Conservation (phyloP, 176 grass and related monocot genomes). For the Carex cristatella region DNA sequence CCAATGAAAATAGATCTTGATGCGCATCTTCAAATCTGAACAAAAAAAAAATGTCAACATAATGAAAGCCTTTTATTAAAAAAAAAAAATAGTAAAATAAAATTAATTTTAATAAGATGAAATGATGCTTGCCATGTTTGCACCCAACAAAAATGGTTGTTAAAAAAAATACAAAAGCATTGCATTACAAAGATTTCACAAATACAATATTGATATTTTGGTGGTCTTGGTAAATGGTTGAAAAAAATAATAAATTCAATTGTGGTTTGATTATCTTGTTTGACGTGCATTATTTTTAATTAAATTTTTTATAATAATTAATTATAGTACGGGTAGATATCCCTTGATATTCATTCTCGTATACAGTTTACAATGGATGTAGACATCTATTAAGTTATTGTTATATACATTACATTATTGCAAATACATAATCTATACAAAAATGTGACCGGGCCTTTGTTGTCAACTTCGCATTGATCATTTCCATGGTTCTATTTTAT, state of each 20-base stretch:
- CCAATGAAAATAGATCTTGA: too few species aligned
- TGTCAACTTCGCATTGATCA: neutral
- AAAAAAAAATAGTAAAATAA: neutral
- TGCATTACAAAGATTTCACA: neutral
- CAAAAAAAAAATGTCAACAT: too few species aligned
- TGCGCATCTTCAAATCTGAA: too few species aligned
- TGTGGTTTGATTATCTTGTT: neutral
- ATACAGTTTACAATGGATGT: neutral
- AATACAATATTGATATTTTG: neutral
- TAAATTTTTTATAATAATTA: neutral
- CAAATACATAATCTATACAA: slow-evolving; percentile 5
- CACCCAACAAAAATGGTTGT: neutral
- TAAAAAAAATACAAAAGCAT: neutral
- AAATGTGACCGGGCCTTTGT: neutral
- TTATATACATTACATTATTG: neutral
- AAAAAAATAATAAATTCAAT: neutral
- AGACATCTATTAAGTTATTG: neutral
- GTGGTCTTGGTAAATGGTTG: neutral
- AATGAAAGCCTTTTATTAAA: too few species aligned
- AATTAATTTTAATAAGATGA: neutral
- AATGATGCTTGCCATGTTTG: neutral
- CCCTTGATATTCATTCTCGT: neutral
- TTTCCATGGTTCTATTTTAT: neutral
- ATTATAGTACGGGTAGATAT: neutral
- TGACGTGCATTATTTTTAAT: neutral